These are phyloP conservation scores for Russula foetens DNA, from an alignment of 768 basidiomycete species.

Conservation along the genomic window DNA sequence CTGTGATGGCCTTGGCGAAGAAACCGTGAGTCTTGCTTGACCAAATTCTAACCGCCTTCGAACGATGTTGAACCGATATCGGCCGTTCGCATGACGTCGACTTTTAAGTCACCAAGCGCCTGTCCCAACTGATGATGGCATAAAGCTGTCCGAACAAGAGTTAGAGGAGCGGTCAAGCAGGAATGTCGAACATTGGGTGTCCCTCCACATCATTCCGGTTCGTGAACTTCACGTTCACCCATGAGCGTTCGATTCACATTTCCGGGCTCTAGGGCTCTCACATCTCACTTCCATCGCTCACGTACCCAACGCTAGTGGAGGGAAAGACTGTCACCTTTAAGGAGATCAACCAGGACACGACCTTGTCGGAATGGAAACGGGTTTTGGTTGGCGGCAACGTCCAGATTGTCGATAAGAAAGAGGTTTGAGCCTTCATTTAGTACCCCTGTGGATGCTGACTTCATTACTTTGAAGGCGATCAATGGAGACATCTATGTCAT, in stretches of 20 bases:
- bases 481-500: constrained; percentile 55
- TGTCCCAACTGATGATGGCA: constrained; percentile 31
- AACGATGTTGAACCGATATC: neutral
- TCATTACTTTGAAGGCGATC: constrained; percentile 31
- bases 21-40: constrained; percentile 62
- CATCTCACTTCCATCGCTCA: constrained; percentile 36
- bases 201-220: constrained; percentile 80
- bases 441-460: neutral
- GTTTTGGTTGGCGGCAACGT: constrained; percentile 49
- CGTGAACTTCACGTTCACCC: constrained; percentile 18
- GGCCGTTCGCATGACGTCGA: neutral
- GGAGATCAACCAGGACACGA: constrained; percentile 28
- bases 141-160: constrained; percentile 58
- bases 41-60: neutral
- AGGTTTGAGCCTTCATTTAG: constrained; percentile 36
- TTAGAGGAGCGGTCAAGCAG: constrained; percentile 48
- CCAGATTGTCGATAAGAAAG: constrained; percentile 49
- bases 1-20: constrained; percentile 67
- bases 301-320: constrained; percentile 51
- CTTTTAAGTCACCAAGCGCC: constrained; percentile 52
- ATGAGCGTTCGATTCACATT: neutral
- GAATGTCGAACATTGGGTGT: constrained; percentile 76
- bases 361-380: constrained; percentile 47
- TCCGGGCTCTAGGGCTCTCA: constrained; percentile 35
- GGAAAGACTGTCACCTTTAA: constrained; percentile 52